These are phyloP conservation scores for Sporobolomyces roseus DNA, from an alignment of 768 basidiomycete genomes.

Conservation along the genomic window DNA sequence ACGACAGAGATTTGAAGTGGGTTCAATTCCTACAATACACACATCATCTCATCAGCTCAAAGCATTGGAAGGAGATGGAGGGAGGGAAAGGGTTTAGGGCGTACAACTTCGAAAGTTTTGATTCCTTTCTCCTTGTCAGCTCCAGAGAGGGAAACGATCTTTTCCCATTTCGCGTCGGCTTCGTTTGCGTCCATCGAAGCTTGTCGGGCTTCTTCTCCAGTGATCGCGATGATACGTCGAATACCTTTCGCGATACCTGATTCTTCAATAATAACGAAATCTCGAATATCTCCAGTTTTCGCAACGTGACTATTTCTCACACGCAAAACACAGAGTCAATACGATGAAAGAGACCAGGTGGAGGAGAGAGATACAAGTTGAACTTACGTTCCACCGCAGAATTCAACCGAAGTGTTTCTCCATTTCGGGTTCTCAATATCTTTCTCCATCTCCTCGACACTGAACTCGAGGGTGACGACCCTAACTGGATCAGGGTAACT, in stretches of 20 bases:
- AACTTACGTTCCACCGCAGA: constrained; percentile 94
- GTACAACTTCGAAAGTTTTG: constrained; percentile 71
- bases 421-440: constrained; percentile 88
- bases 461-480: constrained; percentile 84
- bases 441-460: constrained; percentile 75
- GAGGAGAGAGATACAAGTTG: neutral
- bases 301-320: constrained; percentile 67
- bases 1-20: constrained; percentile 85
- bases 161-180: constrained; percentile 62
- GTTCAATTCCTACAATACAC: constrained; percentile 66
- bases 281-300: constrained; percentile 96
- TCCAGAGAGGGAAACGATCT: constrained; percentile 60
- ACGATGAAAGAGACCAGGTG: neutral
- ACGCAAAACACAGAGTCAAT: neutral
- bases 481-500: constrained; percentile 96
- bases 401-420: constrained; percentile 86
- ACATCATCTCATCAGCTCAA: neutral
- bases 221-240: constrained; percentile 86
- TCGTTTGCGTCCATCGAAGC: constrained; percentile 66
- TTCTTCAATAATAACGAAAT: constrained; percentile 90
- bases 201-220: constrained; percentile 85
- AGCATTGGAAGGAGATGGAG: neutral
- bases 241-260: constrained; percentile 98
- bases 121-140: constrained; percentile 83
- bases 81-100: constrained; percentile 45